phyloP scores from a whole-genome alignment of 2,329 filamentous ascomycete genomes.

The Talaromyces piceae region DNA sequence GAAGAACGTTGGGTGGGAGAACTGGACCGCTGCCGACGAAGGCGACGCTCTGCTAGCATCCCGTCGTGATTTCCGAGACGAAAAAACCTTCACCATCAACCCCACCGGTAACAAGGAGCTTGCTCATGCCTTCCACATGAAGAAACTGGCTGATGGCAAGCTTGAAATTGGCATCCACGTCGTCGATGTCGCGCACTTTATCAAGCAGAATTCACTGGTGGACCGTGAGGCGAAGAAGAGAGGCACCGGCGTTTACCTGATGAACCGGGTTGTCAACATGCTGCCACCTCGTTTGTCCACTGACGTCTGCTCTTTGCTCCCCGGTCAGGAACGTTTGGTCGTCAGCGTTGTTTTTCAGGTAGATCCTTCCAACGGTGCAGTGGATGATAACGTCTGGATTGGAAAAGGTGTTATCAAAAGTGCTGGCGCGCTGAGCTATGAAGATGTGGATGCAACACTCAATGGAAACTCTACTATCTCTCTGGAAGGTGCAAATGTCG shows the following conservation, averaged over 20 bases:
- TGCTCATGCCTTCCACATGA: conserved; percentile 88
- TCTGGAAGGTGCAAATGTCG: conserved; percentile 58
- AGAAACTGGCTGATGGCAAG: conserved; percentile 71
- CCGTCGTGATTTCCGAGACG: conserved; percentile 82
- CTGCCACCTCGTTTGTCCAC: conserved; percentile 77
- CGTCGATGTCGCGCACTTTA: conserved; percentile 90
- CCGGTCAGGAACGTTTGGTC: conserved; percentile 82
- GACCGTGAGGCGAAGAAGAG: conserved; percentile 98
- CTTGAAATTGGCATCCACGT: conserved; percentile 95
- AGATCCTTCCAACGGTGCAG: conserved; percentile 70
- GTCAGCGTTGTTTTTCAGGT: conserved; percentile 92
- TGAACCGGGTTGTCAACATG: conserved; percentile 82
- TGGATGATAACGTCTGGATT: conserved; percentile 85
- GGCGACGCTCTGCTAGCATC: conserved; percentile 64
- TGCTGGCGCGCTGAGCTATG: conserved; percentile 72
- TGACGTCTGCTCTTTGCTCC: conserved; percentile 79
- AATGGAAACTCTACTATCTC: conserved; percentile 55
- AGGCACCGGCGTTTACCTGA: conserved; percentile 88
- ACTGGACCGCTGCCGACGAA: conserved; percentile 82
- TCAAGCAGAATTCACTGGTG: conserved; percentile 90
- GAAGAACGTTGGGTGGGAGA: conserved; percentile 83
- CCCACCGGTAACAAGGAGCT: conserved; percentile 81
- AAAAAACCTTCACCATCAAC: conserved; percentile 87
- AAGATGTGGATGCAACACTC: conserved; percentile 78
- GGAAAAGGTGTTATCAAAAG: conserved; percentile 93